Percentiles rank a stretch among this genome's conserved stretches.
phyloP scores from a whole-genome alignment of 192 early-diverging fungal species.

The Dimargaris verticillata region DNA sequence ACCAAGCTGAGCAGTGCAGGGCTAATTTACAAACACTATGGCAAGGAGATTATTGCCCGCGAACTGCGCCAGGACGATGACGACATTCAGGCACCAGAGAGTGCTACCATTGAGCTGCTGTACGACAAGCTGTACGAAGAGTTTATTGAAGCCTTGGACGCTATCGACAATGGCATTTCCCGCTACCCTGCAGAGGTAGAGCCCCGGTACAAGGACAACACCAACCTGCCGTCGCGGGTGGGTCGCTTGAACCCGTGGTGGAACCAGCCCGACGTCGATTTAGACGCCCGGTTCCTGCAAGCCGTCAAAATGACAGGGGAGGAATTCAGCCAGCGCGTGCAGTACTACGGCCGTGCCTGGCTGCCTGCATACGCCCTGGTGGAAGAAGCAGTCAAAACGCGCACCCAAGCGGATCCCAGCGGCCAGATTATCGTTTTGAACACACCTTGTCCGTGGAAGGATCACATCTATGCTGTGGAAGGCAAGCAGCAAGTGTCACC shows the following conservation, averaged over 20 bases:
- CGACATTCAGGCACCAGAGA: conserved; percentile 14
- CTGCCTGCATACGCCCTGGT: conserved; percentile 80
- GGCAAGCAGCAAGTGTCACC: conserved; percentile 29
- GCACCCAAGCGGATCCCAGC: conserved; percentile 40
- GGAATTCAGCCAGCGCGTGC: conserved; percentile 52
- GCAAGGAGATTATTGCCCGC: conserved; percentile 53
- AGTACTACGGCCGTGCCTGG: conserved; percentile 62
- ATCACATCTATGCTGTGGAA: conserved; percentile 62
- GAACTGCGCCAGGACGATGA: conserved; percentile 16
- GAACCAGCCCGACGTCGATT: conserved; percentile 69
- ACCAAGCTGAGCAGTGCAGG: conserved; percentile 92
- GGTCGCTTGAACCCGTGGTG: conserved; percentile 82
- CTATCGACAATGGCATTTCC: conserved; percentile 84
- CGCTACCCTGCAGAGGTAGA: conserved; percentile 67
- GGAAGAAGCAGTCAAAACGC: conserved; percentile 40
- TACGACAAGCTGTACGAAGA: conserved; percentile 74
- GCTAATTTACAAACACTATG: conserved; percentile 94
- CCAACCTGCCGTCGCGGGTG: conserved; percentile 66
- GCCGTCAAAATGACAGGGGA: conserved; percentile 60
- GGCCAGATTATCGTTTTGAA: conserved; percentile 75
- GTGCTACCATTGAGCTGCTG: conserved; percentile 39
- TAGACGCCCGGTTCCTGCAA: conserved; percentile 48
- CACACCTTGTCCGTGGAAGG: conserved; percentile 84
- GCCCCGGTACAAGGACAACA: conserved; percentile 67
- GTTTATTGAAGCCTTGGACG: conserved; percentile 65